Conservation (phyloP, 176 grass and related monocot genomes). For the Microstegium vimineum region DNA sequence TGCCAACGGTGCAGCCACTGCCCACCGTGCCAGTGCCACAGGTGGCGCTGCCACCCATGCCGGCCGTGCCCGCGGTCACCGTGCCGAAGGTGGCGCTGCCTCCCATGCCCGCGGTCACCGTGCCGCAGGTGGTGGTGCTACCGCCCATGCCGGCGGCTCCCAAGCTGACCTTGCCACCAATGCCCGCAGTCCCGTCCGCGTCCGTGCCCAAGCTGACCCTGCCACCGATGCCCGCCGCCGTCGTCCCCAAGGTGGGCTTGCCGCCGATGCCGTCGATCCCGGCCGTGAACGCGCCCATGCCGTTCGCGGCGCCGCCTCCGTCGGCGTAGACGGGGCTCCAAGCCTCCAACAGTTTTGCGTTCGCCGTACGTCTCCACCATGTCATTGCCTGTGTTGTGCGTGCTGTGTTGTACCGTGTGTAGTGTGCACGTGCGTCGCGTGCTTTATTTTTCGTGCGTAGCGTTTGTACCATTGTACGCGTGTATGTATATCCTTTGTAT, state of each 20-base stretch:
- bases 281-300: conserved; percentile 5
- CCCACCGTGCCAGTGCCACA: not conserved
- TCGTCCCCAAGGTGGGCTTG: not conserved
- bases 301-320: conserved; percentile 20
- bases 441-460: not conserved
- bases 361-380: not conserved
- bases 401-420: not conserved
- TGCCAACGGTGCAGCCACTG: not conserved
- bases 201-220: not conserved
- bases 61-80: not conserved
- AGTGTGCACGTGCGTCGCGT: not conserved
- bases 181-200: no score
- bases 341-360: not conserved
- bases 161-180: not conserved
- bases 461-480: not conserved
- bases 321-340: not conserved
- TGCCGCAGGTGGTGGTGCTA: no score
- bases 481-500: not conserved
- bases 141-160: not conserved
- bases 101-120: no score
- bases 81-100: not conserved
- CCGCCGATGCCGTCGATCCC: conserved; percentile 19
- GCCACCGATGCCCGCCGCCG: not conserved
- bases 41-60: not conserved
- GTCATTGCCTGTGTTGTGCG: not conserved